These are phyloP conservation scores for Backusella morwellensis DNA, from an alignment of 192 early-diverging fungal species.

Conservation along the genomic window DNA sequence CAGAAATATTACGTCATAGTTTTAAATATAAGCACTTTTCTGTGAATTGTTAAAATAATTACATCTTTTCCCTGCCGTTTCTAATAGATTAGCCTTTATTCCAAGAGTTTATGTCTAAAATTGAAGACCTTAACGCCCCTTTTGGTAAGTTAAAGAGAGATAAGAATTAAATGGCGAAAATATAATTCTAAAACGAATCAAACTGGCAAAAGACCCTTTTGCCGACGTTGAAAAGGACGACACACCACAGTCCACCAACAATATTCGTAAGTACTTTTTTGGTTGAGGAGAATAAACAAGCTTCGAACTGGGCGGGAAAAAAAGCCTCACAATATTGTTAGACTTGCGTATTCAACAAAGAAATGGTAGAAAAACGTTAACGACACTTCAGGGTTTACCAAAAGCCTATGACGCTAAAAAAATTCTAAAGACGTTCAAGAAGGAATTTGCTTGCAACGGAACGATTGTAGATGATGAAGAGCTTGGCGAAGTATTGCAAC, in stretches of 20 bases:
- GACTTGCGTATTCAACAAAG: constrained; percentile 97
- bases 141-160: constrained; percentile 11
- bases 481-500: constrained; percentile 84
- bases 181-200: not conserved
- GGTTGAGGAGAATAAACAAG: not conserved
- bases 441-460: constrained; percentile 95
- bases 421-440: constrained; percentile 93
- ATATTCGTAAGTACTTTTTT: constrained; percentile 45
- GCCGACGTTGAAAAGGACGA: constrained; percentile 40
- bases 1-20: not conserved
- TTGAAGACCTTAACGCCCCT: constrained; percentile 27
- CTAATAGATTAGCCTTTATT: not conserved
- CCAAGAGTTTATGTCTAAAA: constrained; percentile 20
- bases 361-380: constrained; percentile 93
- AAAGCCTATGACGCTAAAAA: constrained; percentile 81
- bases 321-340: constrained; percentile 27
- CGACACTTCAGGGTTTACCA: constrained; percentile 89
- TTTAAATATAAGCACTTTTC: not conserved
- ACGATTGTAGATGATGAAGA: constrained; percentile 88
- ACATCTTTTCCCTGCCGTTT: not conserved
- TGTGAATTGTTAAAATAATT: not conserved
- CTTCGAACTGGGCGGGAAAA: not conserved
- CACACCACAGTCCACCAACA: constrained; percentile 23
- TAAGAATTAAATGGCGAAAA: not conserved
- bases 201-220: constrained; percentile 33